phyloP scores from a whole-genome alignment of 164 flowering plant genomes.

The Aristolochia contorta region DNA sequence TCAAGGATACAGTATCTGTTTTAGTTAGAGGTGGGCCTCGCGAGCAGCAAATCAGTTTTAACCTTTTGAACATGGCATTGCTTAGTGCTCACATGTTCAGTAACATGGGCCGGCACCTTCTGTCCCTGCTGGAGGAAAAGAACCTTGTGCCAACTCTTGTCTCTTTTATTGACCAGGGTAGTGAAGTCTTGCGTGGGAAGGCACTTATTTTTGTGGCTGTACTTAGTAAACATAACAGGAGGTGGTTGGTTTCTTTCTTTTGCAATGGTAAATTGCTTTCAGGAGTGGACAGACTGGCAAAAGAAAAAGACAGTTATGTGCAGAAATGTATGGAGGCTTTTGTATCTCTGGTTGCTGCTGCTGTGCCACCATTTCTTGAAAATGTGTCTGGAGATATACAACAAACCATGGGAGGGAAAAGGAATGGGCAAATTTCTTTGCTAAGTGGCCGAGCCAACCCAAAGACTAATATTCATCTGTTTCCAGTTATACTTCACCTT shows the following conservation, averaged over 20 bases:
- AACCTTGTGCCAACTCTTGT: conserved; percentile 62
- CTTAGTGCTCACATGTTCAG: conserved; percentile 61
- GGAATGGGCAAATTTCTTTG: conserved; percentile 53
- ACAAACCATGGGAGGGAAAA: conserved; percentile 69
- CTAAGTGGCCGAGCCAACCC: conserved; percentile 46
- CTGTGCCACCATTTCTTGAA: conserved; percentile 70
- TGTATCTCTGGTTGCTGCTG: conserved; percentile 50
- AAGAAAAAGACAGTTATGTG: conserved; percentile 68
- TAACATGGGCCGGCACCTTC: conserved; percentile 55
- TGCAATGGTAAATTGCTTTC: conserved; percentile 74
- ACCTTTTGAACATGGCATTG: conserved; percentile 79
- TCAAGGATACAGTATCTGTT: conserved; percentile 59
- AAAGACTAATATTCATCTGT: conserved; percentile 54
- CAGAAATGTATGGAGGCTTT: conserved; percentile 64
- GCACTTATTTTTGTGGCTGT: conserved; percentile 70
- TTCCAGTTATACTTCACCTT: conserved; percentile 88
- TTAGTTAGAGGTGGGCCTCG: conserved; percentile 71
- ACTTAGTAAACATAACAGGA: conserved; percentile 65
- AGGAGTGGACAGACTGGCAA: conserved; percentile 71
- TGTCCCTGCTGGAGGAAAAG: conserved; percentile 68
- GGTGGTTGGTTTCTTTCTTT: conserved; percentile 73
- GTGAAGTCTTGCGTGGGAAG: conserved; percentile 75
- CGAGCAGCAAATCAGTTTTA: conserved; percentile 90
- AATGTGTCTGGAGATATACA: conserved; percentile 66
- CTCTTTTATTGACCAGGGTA: conserved; percentile 85